Evolutionary conservation across 371 early-diverging fungal species (phyloP).

Genomic region (Spiromyces aspiralis): DNA sequence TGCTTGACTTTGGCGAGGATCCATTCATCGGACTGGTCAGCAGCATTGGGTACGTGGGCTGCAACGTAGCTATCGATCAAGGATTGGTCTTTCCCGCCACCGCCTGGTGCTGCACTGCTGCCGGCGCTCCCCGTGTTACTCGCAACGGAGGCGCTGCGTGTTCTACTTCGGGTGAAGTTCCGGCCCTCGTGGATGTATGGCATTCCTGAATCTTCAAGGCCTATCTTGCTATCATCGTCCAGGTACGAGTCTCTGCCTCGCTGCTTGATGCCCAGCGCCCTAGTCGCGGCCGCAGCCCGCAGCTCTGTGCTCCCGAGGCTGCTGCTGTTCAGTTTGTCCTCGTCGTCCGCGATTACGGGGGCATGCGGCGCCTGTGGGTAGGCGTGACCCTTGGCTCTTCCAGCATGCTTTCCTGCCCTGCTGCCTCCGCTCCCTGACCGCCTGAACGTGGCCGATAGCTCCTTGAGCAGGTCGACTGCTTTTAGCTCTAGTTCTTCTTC

Average conservation of each 20-base stretch:
- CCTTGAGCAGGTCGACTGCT: background rate
- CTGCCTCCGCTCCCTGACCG: no score
- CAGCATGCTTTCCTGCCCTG: background rate
- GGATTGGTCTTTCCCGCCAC: background rate
- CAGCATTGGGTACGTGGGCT: background rate
- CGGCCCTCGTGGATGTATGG: background rate
- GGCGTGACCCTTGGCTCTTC: background rate
- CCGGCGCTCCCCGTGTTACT: background rate
- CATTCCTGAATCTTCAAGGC: background rate
- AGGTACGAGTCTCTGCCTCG: no score
- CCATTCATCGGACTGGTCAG: background rate
- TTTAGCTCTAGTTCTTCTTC: background rate
- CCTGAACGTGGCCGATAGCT: no score
- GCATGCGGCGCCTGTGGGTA: background rate
- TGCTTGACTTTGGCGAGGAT: background rate
- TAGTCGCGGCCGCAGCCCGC: no score
- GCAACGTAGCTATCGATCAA: background rate
- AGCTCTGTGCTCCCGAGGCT: no score
- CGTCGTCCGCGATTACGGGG: background rate
- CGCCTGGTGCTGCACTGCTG: background rate
- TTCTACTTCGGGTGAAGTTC: background rate
- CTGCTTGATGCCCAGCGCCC: no score
- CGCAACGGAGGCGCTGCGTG: background rate
- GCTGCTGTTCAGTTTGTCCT: background rate
- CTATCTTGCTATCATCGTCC: background rate